Percentiles rank a stretch among this genome's conserved stretches.
Conservation (phyloP, 805 yeast species). For the Saccharomycopsis sp. region DNA sequence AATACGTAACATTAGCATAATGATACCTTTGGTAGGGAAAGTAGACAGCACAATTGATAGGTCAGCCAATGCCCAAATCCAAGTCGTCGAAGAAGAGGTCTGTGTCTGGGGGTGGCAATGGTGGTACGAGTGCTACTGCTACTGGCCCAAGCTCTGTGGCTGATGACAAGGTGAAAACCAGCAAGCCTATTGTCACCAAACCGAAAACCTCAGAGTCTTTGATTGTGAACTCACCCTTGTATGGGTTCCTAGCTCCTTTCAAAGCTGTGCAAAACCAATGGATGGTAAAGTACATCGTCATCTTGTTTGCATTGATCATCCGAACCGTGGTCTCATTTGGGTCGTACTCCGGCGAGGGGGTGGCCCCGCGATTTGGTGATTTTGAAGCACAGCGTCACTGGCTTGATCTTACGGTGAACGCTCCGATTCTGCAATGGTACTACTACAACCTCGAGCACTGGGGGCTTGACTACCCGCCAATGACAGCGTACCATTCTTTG, state of each 20-base stretch:
- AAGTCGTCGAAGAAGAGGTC: too few relatives aligned
- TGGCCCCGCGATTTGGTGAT: constrained; percentile 84
- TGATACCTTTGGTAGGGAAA: too few relatives aligned
- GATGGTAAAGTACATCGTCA: constrained; percentile 74
- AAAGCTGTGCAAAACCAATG: constrained; percentile 80
- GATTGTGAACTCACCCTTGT: constrained; percentile 46
- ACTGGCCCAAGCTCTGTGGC: too few relatives aligned
- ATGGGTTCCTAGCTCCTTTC: constrained; percentile 71
- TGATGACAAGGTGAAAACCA: too few relatives aligned
- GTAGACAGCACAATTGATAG: too few relatives aligned
- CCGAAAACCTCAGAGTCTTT: constrained; percentile 11
- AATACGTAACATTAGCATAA: too few relatives aligned
- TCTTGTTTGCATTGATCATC: constrained; percentile 63
- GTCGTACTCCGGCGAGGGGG: constrained; percentile 63
- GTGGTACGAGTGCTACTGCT: too few relatives aligned
- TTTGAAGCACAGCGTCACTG: constrained; percentile 98
- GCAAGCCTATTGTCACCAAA: too few relatives aligned
- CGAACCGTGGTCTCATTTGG: constrained; percentile 87
- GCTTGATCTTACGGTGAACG: constrained; percentile 80
- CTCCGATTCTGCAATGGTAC: constrained; percentile 78
- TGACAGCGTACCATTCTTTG: constrained; percentile 91
- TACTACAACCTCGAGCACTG: constrained; percentile 83
- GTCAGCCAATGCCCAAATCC: too few relatives aligned
- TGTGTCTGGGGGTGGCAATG: too few relatives aligned
- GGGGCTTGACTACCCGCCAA: constrained; percentile 97